Percentiles rank a stretch among this genome's conserved stretches.
These are phyloP conservation scores for Reticulascus tulasneorum DNA, from an alignment of 2,329 filamentous ascomycete genomes.

Conservation along the genomic window DNA sequence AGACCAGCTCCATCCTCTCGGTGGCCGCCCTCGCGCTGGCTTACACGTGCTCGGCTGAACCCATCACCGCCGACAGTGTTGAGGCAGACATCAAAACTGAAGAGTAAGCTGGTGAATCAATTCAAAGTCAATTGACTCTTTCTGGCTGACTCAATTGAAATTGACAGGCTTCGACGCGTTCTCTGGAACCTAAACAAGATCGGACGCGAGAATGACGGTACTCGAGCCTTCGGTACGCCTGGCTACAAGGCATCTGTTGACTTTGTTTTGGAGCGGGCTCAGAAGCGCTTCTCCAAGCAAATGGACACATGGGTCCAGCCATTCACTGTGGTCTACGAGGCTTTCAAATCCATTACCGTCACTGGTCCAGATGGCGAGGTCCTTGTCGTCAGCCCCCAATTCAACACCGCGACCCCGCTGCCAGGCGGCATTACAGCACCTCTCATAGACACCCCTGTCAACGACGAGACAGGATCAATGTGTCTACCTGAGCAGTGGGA, in stretches of 20 bases:
- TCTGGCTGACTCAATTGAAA: not conserved
- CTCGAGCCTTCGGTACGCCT: conserved; percentile 55
- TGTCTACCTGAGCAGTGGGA: conserved; percentile 41
- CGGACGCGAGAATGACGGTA: conserved; percentile 51
- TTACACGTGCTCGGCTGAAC: conserved; percentile 17
- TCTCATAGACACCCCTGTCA: conserved; percentile 32
- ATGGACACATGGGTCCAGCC: conserved; percentile 42
- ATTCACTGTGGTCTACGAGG: conserved; percentile 42
- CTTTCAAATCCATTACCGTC: conserved; percentile 37
- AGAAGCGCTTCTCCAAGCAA: conserved; percentile 32
- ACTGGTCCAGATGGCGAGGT: conserved; percentile 42
- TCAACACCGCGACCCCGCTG: conserved; percentile 40
- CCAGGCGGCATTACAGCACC: conserved; percentile 30
- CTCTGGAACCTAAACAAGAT: conserved; percentile 53
- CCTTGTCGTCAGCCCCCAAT: conserved; percentile 38
- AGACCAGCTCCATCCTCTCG: conserved; percentile 12
- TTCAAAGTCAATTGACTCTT: not conserved
- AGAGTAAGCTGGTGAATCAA: conserved; percentile 24
- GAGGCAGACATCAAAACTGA: conserved; percentile 34
- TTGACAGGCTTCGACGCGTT: conserved; percentile 44
- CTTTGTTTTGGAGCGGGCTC: conserved; percentile 46
- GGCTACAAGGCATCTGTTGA: conserved; percentile 57
- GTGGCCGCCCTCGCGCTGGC: conserved; percentile 12
- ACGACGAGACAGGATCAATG: conserved; percentile 30
- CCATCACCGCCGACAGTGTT: conserved; percentile 33